phyloP scores from a whole-genome alignment of 768 basidiomycete genomes.

The Candolleomyces efflorescens region DNA sequence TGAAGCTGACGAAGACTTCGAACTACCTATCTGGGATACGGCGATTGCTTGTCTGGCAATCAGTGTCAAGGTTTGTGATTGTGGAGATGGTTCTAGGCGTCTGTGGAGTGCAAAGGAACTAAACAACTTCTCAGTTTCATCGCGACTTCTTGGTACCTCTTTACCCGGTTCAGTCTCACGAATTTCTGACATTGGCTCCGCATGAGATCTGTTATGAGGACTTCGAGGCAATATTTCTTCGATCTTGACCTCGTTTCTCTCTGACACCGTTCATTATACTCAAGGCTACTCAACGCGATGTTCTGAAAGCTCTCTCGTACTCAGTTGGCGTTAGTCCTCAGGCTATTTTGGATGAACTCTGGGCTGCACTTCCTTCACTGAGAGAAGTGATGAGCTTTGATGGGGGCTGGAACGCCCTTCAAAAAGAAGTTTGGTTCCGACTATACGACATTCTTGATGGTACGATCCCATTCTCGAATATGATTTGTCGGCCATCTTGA shows the following conservation, averaged over 20 bases:
- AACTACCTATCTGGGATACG: constrained; percentile 50
- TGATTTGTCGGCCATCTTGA: background rate
- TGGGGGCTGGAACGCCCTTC: constrained; percentile 43
- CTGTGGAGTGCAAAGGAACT: background rate
- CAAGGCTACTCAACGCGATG: constrained; percentile 53
- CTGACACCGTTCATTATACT: background rate
- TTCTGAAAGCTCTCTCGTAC: constrained; percentile 45
- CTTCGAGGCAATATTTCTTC: constrained; percentile 45
- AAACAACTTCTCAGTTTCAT: constrained; percentile 41
- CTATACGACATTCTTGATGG: constrained; percentile 41
- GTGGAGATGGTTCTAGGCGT: background rate
- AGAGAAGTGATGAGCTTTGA: constrained; percentile 35
- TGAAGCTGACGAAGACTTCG: constrained; percentile 10
- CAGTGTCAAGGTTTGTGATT: constrained; percentile 51
- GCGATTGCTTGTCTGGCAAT: constrained; percentile 56
- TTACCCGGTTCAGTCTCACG: constrained; percentile 43
- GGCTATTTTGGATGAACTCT: constrained; percentile 54
- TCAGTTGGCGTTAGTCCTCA: constrained; percentile 50
- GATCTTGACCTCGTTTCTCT: background rate
- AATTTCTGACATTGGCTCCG: constrained; percentile 49
- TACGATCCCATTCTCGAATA: constrained; percentile 15
- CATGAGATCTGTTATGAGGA: constrained; percentile 40
- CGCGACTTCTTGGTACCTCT: constrained; percentile 60
- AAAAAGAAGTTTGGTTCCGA: constrained; percentile 44
- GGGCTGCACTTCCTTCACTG: constrained; percentile 50